Percentiles rank a stretch among this genome's conserved stretches.
Conservation (phyloP, 495 filamentous ascomycete genomes). For the Arthonia radiata region DNA sequence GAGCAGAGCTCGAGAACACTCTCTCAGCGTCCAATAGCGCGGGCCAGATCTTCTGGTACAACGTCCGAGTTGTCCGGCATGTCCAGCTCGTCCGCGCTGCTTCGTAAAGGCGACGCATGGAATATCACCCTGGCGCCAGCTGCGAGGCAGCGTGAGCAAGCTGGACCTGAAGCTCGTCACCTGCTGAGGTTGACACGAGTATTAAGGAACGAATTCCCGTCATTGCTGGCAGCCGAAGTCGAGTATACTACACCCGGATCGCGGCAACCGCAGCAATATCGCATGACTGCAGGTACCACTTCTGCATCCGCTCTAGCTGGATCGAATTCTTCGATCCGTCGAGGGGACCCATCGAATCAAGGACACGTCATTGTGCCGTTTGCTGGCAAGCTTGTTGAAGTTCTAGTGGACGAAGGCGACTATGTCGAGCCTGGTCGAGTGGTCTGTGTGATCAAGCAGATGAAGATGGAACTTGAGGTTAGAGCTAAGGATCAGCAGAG, state of each 20-base stretch:
- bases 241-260: conserved; percentile 22
- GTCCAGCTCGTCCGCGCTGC: no score
- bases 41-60: no score
- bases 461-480: conserved; percentile 45
- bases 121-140: conserved; percentile 20
- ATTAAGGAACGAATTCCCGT: conserved; percentile 31
- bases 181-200: conserved; percentile 27
- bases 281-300: conserved; percentile 21
- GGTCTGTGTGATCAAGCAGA: conserved; percentile 36
- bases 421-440: conserved; percentile 25
- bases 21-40: no score
- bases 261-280: conserved; percentile 14
- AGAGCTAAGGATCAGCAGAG: conserved; percentile 21
- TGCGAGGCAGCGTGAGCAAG: not conserved
- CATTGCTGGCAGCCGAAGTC: conserved; percentile 26
- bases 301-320: conserved; percentile 22
- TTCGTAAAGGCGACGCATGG: conserved; percentile 33
- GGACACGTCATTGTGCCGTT: conserved; percentile 32
- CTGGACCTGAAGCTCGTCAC: conserved; percentile 13
- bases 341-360: conserved; percentile 24
- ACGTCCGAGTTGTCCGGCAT: no score
- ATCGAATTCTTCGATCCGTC: conserved; percentile 23
- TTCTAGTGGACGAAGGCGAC: conserved; percentile 29
- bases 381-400: conserved; percentile 31
- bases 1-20: no score